phyloP scores from a whole-genome alignment of 2,329 filamentous ascomycete genomes.

The Exophiala bonariae region DNA sequence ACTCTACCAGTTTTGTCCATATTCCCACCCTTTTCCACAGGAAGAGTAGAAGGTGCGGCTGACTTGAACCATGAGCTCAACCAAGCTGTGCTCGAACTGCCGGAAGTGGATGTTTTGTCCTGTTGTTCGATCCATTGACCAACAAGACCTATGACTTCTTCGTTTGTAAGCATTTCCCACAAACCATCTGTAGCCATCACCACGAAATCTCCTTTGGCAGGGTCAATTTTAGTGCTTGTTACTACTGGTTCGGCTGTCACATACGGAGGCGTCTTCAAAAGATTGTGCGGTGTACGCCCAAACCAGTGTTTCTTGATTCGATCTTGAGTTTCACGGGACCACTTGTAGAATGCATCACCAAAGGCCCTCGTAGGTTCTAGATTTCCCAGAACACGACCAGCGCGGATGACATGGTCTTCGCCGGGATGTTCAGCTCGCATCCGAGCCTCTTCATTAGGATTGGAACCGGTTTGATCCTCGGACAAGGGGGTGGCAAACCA shows the following conservation, averaged over 20 bases:
- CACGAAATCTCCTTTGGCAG: constrained; percentile 87
- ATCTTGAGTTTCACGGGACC: constrained; percentile 80
- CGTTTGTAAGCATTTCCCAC: constrained; percentile 99
- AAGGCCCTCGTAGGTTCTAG: constrained; percentile 93
- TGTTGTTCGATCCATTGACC: constrained; percentile 95
- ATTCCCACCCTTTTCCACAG: constrained; percentile 66
- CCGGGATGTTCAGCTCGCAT: constrained; percentile 84
- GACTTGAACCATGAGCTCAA: constrained; percentile 59
- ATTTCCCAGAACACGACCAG: constrained; percentile 87
- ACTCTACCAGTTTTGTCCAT: constrained; percentile 58
- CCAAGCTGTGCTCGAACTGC: constrained; percentile 56
- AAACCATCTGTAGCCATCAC: constrained; percentile 95
- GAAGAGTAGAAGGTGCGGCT: constrained; percentile 58
- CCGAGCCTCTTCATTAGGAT: constrained; percentile 77
- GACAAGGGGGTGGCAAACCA: constrained; percentile 91
- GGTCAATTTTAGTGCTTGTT: constrained; percentile 88
- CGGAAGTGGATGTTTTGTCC: constrained; percentile 34
- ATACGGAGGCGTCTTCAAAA: constrained; percentile 89
- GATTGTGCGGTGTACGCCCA: constrained; percentile 71
- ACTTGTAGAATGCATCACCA: constrained; percentile 96
- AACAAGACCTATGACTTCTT: constrained; percentile 94
- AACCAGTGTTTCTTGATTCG: constrained; percentile 86
- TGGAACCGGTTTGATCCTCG: constrained; percentile 90
- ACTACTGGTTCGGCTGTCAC: constrained; percentile 95
- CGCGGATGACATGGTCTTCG: constrained; percentile 76